These are phyloP conservation scores for Esteya vermicola DNA, from an alignment of 2,329 filamentous ascomycete genomes.

Conservation along the genomic window DNA sequence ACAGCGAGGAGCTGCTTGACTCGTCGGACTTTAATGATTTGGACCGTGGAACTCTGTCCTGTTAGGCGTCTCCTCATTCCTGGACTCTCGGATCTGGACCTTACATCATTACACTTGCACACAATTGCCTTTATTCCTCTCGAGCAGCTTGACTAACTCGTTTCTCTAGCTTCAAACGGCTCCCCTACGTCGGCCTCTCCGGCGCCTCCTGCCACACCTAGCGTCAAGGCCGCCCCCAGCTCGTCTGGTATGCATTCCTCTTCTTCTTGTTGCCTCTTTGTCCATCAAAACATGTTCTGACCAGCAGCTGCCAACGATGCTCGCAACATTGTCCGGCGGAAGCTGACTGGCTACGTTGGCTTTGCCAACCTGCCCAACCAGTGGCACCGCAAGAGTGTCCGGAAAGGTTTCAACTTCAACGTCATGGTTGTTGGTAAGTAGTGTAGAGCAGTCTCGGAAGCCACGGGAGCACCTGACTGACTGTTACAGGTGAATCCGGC, in stretches of 20 bases:
- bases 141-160: constrained; percentile 11
- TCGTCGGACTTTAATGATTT: no score
- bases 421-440: constrained; percentile 99
- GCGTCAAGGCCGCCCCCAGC: constrained; percentile 1
- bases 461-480: neutral
- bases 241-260: neutral
- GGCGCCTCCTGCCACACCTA: constrained; percentile 23
- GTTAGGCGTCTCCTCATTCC: constrained; percentile 9
- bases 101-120: neutral
- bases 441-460: neutral
- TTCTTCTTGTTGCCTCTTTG: neutral
- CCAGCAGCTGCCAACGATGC: constrained; percentile 45
- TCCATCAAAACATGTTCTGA: neutral
- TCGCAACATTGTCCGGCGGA: constrained; percentile 94
- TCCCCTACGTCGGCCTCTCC: constrained; percentile 12
- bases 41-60: neutral
- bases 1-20: neutral
- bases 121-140: neutral
- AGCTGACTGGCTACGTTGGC: constrained; percentile 95
- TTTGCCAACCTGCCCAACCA: constrained; percentile 99
- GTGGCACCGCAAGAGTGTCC: constrained; percentile 99
- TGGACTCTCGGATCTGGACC: neutral
- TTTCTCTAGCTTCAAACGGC: constrained; percentile 26
- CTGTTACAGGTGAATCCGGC: constrained; percentile 75
- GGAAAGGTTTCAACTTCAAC: constrained; percentile 99